Conservation (phyloP, 2,329 filamentous ascomycete genomes). For the Clathrospora elynae region DNA sequence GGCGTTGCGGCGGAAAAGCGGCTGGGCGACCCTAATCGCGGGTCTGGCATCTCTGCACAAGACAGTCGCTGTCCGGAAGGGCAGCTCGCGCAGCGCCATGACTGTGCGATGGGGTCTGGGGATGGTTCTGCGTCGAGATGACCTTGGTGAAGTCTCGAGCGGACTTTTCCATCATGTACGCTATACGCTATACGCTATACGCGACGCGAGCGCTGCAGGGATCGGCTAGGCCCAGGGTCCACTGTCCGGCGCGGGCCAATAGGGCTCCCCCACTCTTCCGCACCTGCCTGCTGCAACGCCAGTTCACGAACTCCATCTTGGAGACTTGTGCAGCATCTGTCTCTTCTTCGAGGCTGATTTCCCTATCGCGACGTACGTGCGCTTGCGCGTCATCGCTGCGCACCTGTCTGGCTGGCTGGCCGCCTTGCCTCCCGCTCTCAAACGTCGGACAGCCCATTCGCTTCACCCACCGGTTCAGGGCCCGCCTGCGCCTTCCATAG, state of each 20-base stretch:
- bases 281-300: constrained; percentile 12
- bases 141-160: constrained; percentile 5
- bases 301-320: constrained; percentile 10
- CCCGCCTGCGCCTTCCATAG: constrained; percentile 18
- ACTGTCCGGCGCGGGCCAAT: constrained; percentile 14
- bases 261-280: constrained; percentile 13
- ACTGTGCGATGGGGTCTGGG: constrained; percentile 19
- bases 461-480: constrained; percentile 9
- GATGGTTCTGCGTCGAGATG: constrained; percentile 11
- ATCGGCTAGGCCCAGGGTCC: constrained; percentile 9
- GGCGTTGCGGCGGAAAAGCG: constrained; percentile 52
- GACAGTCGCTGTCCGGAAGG: constrained; percentile 34
- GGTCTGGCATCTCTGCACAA: constrained; percentile 35
- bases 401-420: constrained; percentile 3
- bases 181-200: constrained; percentile 18
- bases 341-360: too few relatives aligned
- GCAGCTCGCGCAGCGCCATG: constrained; percentile 49
- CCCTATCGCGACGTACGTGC: too few relatives aligned
- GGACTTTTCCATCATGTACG: constrained; percentile 22
- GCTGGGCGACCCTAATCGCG: constrained; percentile 22
- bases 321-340: background rate
- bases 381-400: too few relatives aligned
- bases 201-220: constrained; percentile 20
- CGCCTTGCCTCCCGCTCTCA: constrained; percentile 2
- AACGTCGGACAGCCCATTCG: constrained; percentile 1